Base-by-base conservation (phyloP, 352 stramenopile genomes). In the Pythium guiyangense region DNA sequence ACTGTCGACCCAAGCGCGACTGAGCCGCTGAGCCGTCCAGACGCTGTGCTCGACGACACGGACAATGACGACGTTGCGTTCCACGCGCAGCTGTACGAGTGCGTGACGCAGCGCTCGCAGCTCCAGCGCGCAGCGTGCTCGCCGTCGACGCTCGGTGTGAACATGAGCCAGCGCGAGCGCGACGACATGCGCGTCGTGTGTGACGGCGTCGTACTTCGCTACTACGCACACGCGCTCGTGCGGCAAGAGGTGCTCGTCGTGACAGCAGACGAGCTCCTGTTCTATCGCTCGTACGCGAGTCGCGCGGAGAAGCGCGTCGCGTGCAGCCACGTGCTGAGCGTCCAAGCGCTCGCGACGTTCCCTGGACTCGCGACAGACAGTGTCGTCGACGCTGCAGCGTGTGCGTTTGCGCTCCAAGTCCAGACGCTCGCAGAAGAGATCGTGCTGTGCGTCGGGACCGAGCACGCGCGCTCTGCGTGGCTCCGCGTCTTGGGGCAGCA, bases 401-500 rank as follows among this genome's bases (percentile, higher is more conserved):
- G 39, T 44, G 74, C 67, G 46, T 92, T 79, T 61, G 78, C 71
- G 18, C 60, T 92, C 14, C 72, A 88, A 55, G 79, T 92, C 56
- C 86, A 71, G 43, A 90, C 75, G 18, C 83, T 92, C 49, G 76
- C 76, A 0, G 79, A 92, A 49, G 76, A 92, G 62, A 84, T 90
- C 44, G 66, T 88, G 18, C 54, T 92, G n/a, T 90, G 78, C 49
- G 72, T 90, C 18, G 66, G 70, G 20, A 86, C 74, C 12, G 69
- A 73, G 39, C 79, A 80, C 15, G 73, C 79, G 18, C 78, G 79
- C 22, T 75, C 82, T 57, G 64, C 77, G 18, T 92, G 82, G 82
- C 64, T 92, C 27, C 73, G 72, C 42, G 76, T 82, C 18, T 58
- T 92, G 10, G 45, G 74, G 18, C 76, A 90, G 52, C 77, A 80